phyloP scores from a whole-genome alignment of 768 basidiomycete genomes.

The Rhizopogon vulgaris region DNA sequence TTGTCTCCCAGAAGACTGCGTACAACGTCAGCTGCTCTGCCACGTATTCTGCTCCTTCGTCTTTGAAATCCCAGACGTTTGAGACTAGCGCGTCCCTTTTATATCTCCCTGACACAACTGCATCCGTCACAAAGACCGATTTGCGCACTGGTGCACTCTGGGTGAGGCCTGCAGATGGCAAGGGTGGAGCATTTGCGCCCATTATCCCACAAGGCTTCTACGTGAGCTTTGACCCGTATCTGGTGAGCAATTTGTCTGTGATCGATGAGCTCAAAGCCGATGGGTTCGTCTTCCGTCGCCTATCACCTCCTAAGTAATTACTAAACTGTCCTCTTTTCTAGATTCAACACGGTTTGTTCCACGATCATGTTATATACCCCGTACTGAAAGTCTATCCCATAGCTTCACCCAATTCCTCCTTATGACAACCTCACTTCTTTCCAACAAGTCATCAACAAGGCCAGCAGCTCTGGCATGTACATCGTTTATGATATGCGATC shows the following conservation, averaged over 20 bases:
- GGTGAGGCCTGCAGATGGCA: constrained; percentile 26
- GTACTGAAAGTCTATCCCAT: constrained; percentile 21
- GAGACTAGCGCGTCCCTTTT: constrained; percentile 26
- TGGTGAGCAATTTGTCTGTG: constrained; percentile 45
- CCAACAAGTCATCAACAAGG: constrained; percentile 11
- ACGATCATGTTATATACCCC: not conserved
- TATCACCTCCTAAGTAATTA: no score
- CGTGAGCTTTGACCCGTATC: constrained; percentile 49
- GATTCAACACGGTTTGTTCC: constrained; percentile 16
- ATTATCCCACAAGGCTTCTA: constrained; percentile 74
- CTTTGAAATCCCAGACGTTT: constrained; percentile 22
- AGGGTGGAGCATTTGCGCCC: constrained; percentile 23
- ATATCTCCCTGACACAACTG: constrained; percentile 33
- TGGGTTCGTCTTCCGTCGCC: constrained; percentile 30
- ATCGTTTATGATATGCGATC: constrained; percentile 78
- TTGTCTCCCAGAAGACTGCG: constrained; percentile 23
- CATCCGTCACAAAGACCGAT: constrained; percentile 43
- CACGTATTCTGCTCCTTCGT: constrained; percentile 12
- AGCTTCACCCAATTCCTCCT: constrained; percentile 69
- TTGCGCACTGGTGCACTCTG: constrained; percentile 39
- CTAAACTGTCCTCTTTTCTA: no score
- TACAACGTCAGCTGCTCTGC: constrained; percentile 32
- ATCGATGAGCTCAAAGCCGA: constrained; percentile 53
- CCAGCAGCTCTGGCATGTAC: constrained; percentile 35
- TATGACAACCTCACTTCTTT: constrained; percentile 48